Evolutionary conservation across 306 rosid genomes (phyloP).

Genomic region (Cucurbita maxima): DNA sequence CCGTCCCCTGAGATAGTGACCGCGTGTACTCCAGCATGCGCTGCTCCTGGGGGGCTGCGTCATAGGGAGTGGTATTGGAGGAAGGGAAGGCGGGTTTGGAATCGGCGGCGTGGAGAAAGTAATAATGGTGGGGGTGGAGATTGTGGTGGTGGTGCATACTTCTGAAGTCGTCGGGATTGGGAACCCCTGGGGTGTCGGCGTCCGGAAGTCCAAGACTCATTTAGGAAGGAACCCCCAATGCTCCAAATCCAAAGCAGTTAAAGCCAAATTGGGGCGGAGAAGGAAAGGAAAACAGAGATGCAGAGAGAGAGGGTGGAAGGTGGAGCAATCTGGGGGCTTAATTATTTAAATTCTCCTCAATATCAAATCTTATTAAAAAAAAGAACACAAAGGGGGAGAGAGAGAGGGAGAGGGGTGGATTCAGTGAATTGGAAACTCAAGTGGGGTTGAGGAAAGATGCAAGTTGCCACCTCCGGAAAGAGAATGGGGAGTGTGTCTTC

Average conservation of each 20-base stretch:
- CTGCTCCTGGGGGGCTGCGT: not conserved
- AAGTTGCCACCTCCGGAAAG: slow-evolving; percentile 26
- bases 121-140: not conserved
- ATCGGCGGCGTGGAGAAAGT: not conserved
- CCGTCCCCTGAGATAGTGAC: not conserved
- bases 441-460: slow-evolving; percentile 28
- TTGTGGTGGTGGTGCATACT: not conserved
- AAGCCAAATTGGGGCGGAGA: no score
- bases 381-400: no score
- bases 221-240: not conserved
- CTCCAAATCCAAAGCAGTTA: not conserved
- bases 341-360: no score
- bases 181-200: not conserved
- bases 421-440: slow-evolving; percentile 27
- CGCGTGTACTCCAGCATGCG: not conserved
- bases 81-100: not conserved
- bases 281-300: not conserved
- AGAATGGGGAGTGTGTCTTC: slow-evolving; percentile 14
- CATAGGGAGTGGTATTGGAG: not conserved
- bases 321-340: not conserved
- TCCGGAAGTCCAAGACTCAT: not conserved
- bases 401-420: not conserved
- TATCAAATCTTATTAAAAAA: no score
- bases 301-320: not conserved
- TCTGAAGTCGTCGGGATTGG: not conserved